These are phyloP conservation scores for Senna tora DNA, from an alignment of 306 rosid species.

Conservation along the genomic window DNA sequence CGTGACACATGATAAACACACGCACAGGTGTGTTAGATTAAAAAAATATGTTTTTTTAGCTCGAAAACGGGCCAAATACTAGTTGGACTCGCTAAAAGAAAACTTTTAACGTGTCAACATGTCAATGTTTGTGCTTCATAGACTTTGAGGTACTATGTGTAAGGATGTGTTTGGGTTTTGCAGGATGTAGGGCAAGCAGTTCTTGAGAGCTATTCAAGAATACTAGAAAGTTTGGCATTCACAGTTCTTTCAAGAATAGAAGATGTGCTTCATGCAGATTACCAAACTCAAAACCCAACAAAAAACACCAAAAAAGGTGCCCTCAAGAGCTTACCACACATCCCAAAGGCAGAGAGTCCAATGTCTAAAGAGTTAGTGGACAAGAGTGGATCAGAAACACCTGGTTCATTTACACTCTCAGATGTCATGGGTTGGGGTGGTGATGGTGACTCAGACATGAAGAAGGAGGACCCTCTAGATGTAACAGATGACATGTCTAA, in stretches of 20 bases:
- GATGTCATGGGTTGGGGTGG: constrained; percentile 98
- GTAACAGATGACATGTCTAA: constrained; percentile 44
- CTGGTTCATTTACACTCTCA: constrained; percentile 64
- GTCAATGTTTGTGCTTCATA: no score
- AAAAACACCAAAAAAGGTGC: constrained; percentile 30
- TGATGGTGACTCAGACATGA: constrained; percentile 49
- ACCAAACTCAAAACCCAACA: constrained; percentile 57
- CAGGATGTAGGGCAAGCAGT: constrained; percentile 97
- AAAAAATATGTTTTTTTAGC: no score
- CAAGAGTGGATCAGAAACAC: constrained; percentile 40
- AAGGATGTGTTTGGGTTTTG: constrained; percentile 20
- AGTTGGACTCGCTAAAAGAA: no score
- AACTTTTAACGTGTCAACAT: no score
- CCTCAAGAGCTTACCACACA: constrained; percentile 25
- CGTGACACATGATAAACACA: no score
- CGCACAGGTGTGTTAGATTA: no score
- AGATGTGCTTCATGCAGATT: constrained; percentile 91
- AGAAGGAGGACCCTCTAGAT: constrained; percentile 44
- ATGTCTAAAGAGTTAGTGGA: constrained; percentile 42
- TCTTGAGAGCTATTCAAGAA: constrained; percentile 95
- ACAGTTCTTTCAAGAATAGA: constrained; percentile 93
- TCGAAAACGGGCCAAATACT: no score
- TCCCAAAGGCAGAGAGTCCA: constrained; percentile 36
- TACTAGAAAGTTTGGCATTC: constrained; percentile 93
- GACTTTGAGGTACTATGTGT: no score